Conservation (phyloP, 2,329 filamentous ascomycete genomes). For the Fulvia fulva region DNA sequence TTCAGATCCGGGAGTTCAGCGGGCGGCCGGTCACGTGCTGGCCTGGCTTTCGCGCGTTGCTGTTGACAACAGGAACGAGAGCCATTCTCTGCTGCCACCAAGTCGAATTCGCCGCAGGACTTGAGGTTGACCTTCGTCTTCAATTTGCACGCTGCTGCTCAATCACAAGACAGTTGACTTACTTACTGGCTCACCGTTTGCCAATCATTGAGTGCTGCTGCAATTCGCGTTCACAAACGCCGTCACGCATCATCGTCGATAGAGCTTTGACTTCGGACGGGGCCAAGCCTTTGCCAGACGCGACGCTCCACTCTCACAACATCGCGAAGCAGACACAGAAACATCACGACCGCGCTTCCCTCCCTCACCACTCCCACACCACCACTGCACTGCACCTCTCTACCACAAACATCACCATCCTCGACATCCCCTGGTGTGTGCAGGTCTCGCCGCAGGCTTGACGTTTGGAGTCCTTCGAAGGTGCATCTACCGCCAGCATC, state of each 20-base stretch:
- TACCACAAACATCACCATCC: neutral
- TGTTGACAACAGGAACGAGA: neutral
- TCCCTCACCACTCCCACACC: constrained; percentile 1
- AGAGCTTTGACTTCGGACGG: neutral
- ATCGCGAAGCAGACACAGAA: neutral
- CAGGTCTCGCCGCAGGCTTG: neutral
- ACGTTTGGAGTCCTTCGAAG: constrained; percentile 9
- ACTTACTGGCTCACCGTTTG: neutral
- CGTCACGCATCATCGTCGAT: neutral
- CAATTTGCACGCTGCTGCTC: neutral
- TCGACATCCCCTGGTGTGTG: neutral
- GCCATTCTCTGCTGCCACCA: neutral
- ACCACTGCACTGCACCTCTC: neutral
- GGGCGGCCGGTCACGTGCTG: neutral
- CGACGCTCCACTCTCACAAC: neutral
- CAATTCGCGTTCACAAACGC: neutral
- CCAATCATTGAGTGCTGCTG: neutral
- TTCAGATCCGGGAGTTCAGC: neutral
- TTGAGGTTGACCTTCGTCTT: neutral
- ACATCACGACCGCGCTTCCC: constrained; percentile 2
- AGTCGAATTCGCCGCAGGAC: neutral
- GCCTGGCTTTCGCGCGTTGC: neutral
- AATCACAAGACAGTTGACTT: neutral
- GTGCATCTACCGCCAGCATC: constrained; percentile 14
- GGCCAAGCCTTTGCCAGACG: neutral